Conservation (phyloP, 192 early-diverging fungal species). For the Backusella westeae region DNA sequence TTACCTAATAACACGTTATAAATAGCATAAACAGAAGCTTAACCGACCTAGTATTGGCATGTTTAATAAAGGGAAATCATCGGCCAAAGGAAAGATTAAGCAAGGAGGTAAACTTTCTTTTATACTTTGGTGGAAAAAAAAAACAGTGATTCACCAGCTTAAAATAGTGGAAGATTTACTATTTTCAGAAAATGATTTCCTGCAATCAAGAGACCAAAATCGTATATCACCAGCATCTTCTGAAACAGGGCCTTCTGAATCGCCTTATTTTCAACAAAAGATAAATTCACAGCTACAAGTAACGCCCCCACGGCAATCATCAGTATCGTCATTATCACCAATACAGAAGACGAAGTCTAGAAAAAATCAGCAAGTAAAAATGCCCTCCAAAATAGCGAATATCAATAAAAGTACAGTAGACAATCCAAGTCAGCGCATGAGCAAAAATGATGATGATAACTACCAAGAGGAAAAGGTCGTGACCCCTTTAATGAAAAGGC, state of each 20-base stretch:
- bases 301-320: neutral
- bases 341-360: neutral
- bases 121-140: neutral
- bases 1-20: neutral
- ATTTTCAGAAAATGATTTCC: constrained; percentile 11
- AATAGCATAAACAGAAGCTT: neutral
- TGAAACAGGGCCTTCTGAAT: neutral
- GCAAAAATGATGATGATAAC: neutral
- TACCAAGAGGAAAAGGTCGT: neutral
- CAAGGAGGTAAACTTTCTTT: constrained; percentile 1
- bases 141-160: neutral
- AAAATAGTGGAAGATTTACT: neutral
- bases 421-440: neutral
- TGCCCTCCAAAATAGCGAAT: neutral
- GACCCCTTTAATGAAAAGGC: neutral
- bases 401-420: neutral
- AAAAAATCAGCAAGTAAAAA: neutral
- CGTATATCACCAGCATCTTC: neutral
- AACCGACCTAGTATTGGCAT: neutral
- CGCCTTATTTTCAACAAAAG: neutral
- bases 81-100: neutral
- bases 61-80: constrained; percentile 23
- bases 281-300: neutral
- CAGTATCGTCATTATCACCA: neutral
- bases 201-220: neutral